These are phyloP conservation scores for Mrakia gelida DNA, from an alignment of 768 basidiomycete genomes.

Conservation along the genomic window DNA sequence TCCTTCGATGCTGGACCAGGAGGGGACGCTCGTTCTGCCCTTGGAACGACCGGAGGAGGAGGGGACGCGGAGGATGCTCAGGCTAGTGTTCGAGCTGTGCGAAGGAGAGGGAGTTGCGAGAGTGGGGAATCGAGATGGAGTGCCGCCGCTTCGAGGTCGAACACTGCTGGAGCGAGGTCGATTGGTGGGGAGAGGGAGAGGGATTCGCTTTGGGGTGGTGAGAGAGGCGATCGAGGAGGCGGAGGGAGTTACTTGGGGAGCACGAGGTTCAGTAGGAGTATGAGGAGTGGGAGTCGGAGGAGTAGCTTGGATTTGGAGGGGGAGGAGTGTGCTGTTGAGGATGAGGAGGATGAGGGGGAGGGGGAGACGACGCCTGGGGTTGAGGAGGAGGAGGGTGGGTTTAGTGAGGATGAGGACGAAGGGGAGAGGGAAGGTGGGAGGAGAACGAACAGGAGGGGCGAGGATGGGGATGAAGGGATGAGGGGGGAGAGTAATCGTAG, in stretches of 20 bases:
- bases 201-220: slow-evolving; percentile 9
- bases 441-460: background rate
- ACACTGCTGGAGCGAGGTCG: background rate
- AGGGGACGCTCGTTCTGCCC: background rate
- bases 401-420: background rate
- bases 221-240: background rate
- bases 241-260: background rate
- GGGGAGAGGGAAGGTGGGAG: background rate
- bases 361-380: background rate
- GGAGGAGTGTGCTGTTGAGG: background rate
- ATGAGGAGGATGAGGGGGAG: slow-evolving; percentile 7
- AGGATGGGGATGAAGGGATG: background rate
- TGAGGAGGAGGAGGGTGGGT: background rate
- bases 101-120: slow-evolving; percentile 26
- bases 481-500: background rate
- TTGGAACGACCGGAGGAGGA: background rate
- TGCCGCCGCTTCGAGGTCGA: slow-evolving; percentile 6
- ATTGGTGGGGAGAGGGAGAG: background rate
- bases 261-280: background rate
- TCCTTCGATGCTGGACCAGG: background rate
- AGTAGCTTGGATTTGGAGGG: background rate
- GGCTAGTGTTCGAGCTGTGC: slow-evolving; percentile 21
- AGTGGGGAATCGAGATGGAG: slow-evolving; percentile 26
- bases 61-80: slow-evolving; percentile 8
- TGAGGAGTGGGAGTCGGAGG: slow-evolving; percentile 14